These are phyloP conservation scores for Ampelomyces quisqualis DNA, from an alignment of 2,329 filamentous ascomycete species.

Conservation along the genomic window DNA sequence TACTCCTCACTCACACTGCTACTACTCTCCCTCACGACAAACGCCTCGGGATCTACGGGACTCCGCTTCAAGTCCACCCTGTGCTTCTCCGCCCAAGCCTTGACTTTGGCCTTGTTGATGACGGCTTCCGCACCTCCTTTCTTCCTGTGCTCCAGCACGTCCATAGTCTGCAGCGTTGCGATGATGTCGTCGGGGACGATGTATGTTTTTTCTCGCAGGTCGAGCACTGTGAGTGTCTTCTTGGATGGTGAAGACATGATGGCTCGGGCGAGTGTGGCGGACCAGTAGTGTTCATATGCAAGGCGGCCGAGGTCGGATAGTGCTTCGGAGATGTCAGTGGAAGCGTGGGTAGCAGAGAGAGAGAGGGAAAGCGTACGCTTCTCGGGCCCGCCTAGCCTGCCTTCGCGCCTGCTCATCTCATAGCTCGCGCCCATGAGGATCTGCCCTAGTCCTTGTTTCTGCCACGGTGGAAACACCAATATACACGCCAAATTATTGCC, in stretches of 20 bases:
- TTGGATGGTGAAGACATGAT: constrained; percentile 51
- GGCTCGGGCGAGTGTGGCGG: constrained; percentile 74
- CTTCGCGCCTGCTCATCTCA: constrained; percentile 81
- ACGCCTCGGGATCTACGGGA: constrained; percentile 71
- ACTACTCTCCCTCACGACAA: constrained; percentile 59
- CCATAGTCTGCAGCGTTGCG: constrained; percentile 76
- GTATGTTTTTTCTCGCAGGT: constrained; percentile 76
- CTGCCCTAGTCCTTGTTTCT: constrained; percentile 82
- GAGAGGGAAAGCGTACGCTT: constrained; percentile 69
- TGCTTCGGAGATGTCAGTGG: constrained; percentile 45
- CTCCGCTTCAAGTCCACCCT: constrained; percentile 61
- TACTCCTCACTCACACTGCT: constrained; percentile 48
- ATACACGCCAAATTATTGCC: constrained; percentile 98
- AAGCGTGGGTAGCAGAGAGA: background rate
- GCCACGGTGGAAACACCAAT: constrained; percentile 92
- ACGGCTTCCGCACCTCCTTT: constrained; percentile 54
- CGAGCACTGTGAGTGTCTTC: constrained; percentile 63
- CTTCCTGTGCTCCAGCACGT: constrained; percentile 58
- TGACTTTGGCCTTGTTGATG: constrained; percentile 60
- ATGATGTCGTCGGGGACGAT: constrained; percentile 85
- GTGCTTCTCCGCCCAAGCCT: constrained; percentile 66
- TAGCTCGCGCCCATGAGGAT: constrained; percentile 92
- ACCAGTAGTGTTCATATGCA: constrained; percentile 86
- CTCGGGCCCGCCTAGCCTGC: constrained; percentile 85
- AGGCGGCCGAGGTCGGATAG: constrained; percentile 80